Evolutionary conservation across 2,329 filamentous ascomycete species (phyloP), one percentile per base, ranked within the genome.

Genomic region (Talaromyces rugulosus): DNA sequence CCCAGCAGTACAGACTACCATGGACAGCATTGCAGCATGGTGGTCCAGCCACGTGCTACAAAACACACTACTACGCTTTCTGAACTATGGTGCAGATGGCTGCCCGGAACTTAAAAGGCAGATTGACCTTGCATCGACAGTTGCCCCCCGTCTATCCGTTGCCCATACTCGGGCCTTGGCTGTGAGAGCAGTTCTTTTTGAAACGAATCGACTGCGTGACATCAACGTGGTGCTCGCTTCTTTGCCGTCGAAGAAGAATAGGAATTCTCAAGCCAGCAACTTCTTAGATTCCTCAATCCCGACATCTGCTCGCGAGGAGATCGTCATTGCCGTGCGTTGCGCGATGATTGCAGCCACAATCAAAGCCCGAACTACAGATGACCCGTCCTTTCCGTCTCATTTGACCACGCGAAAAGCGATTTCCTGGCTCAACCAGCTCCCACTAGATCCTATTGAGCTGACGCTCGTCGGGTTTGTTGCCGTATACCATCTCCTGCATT

Each of bases 21-120:
- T 97, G 66, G 94, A 97, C 74, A 92, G 92, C 12, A 86, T 97
- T 58, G 91, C 93, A 6, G 91, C 93, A 2, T 97, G 93, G 93
- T 95, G 88, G 80, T 96, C 93, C 0, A 91, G 87, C 65, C 82
- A 89, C 60, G 81, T 86, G 12, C 78, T 96, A 42, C 90, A 92
- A 68, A 83, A 84, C 62, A 87, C 86, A 2, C 82, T 97, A 31
- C 80, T 87, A 12, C 80, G 81, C 16, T 87, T 85, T 40, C 81
- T 96, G 36, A 82, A 84, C 50, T 77, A 78, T 14, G 75, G 81
- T 34, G 34, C 83, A 62, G 74, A 73, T 42, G 77, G 80, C 40
- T 70, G 69, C 59, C 68, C 60, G 60, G 40, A 27, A 8, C 80
- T 85, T 63, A 78, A 81, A 59, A 72, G 77, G 40, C 81, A 87